A percentile compares a stretch with the other conserved stretches of the same genome.
Conservation (phyloP, 1,284 basidiomycete genomes). For the Cystobasidium slooffiae region DNA sequence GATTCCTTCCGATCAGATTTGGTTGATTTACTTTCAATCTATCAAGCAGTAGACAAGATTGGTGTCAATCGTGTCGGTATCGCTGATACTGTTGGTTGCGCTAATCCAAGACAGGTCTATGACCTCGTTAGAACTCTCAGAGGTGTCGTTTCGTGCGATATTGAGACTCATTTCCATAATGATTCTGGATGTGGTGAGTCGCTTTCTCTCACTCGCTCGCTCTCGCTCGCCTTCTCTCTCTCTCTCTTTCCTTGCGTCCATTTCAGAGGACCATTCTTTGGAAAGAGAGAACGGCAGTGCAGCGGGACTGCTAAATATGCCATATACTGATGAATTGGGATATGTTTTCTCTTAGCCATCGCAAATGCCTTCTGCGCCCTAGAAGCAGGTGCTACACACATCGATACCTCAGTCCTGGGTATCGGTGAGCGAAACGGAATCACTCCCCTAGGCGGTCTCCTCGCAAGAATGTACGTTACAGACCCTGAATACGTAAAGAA, state of each 20-base stretch:
- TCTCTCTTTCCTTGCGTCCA: too few species aligned
- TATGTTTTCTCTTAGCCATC: slow-evolving; percentile 68
- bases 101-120: slow-evolving; percentile 98
- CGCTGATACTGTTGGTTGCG: slow-evolving; percentile 98
- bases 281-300: too few species aligned
- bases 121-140: slow-evolving; percentile 95
- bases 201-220: background rate
- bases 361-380: slow-evolving; percentile 98
- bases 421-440: slow-evolving; percentile 99
- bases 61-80: slow-evolving; percentile 99
- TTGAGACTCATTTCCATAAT: slow-evolving; percentile 98
- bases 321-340: background rate
- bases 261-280: too few species aligned
- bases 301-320: too few species aligned
- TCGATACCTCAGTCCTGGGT: slow-evolving; percentile 91
- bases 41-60: slow-evolving; percentile 99
- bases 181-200: slow-evolving; percentile 85
- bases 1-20: slow-evolving; percentile 99
- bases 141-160: slow-evolving; percentile 94
- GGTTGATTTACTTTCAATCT: slow-evolving; percentile 97
- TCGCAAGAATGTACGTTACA: slow-evolving; percentile 83
- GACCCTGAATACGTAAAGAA: slow-evolving; percentile 94
- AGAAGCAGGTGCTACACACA: slow-evolving; percentile 98
- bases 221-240: too few species aligned
- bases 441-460: slow-evolving; percentile 93